Base-by-base conservation (phyloP, 2,329 filamentous ascomycete species). In the Xylariaceae sp. region DNA sequence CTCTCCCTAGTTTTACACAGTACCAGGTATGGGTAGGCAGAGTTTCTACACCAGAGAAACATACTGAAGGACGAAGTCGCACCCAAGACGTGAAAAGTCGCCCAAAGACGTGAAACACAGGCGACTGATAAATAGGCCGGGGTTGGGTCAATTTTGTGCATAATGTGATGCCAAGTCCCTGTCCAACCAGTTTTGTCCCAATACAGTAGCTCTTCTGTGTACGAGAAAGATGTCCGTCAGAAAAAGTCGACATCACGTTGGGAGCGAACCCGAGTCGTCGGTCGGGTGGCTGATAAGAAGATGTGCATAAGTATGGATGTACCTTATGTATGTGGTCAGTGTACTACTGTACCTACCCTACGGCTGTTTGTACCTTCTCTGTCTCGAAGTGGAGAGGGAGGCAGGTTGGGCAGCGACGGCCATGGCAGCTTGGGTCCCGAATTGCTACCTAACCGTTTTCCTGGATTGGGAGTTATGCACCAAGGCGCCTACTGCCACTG, bases 361-460 rank as follows among this genome's bases (percentile, higher is more conserved):
- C 19, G 16, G n/a, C n/a, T n/a, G n/a, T 16, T 13, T 27, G 37
- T 44, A 38, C 34, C 27, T n/a, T n/a, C n/a, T 21, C 17, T 27
- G 33, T 44, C 37, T 35, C 21, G 11, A 16, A 33, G 34, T 37
- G 34, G 33, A 35, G 23, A 36, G 32, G 23, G 23, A 34, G 32
- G 43, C 36, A 30, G 37, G 54, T 56, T 57, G 55, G 55, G 54
- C 55, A 58, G 42, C 55, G 51, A 55, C 38, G 51, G 27, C 44
- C 35, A 47, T 53, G 47, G 7, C 21, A 7, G 21, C 21, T 24
- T 24, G 21, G 21, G 21, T 7, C 7, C 21, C 33, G 38, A 42
- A 52, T 55, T 56, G 52, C 48, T 52, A 56, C 55, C 54, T 55
- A 49, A 56, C 41, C 43, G 31, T 28, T 31, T 24, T 21, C 31